These are phyloP conservation scores for Capsella bursapastoris DNA, from an alignment of 345 rosid species.

Conservation along the genomic window DNA sequence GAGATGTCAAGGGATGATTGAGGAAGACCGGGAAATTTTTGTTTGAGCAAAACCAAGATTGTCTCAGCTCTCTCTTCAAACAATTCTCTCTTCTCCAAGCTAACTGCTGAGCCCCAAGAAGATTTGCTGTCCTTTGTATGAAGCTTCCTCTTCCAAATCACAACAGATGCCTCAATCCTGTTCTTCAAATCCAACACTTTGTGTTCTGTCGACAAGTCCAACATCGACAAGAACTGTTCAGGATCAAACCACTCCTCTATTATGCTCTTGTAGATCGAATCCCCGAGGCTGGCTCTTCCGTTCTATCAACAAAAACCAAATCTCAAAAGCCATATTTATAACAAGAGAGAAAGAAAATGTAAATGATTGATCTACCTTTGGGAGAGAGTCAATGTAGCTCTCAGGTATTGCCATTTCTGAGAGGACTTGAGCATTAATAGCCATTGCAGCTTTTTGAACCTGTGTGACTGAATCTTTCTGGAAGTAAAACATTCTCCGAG, in stretches of 20 bases:
- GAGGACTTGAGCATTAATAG: conserved; percentile 91
- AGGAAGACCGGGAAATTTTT: conserved; percentile 81
- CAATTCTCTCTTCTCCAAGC: conserved; percentile 92
- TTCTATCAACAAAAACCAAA: conserved; percentile 51
- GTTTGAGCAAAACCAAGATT: conserved; percentile 76
- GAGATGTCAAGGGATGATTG: conserved; percentile 91
- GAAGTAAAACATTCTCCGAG: conserved; percentile 66
- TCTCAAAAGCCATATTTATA: background rate
- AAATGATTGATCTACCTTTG: conserved; percentile 60
- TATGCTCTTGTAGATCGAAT: conserved; percentile 82
- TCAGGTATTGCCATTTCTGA: conserved; percentile 91
- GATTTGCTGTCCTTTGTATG: conserved; percentile 76
- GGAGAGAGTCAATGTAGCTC: conserved; percentile 88
- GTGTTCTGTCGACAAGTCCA: conserved; percentile 87
- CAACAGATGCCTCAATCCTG: conserved; percentile 88
- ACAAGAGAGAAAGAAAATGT: background rate
- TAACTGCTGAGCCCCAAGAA: conserved; percentile 88
- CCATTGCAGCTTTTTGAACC: conserved; percentile 95
- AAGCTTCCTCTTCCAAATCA: conserved; percentile 94
- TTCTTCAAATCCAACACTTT: conserved; percentile 86
- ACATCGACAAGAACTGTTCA: conserved; percentile 64
- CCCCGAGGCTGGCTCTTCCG: conserved; percentile 95
- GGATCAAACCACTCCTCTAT: conserved; percentile 89
- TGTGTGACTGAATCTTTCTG: conserved; percentile 98
- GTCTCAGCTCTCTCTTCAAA: conserved; percentile 96